Conservation (phyloP, 1,139 yeast species). For the Suhomyces wounanorum region DNA sequence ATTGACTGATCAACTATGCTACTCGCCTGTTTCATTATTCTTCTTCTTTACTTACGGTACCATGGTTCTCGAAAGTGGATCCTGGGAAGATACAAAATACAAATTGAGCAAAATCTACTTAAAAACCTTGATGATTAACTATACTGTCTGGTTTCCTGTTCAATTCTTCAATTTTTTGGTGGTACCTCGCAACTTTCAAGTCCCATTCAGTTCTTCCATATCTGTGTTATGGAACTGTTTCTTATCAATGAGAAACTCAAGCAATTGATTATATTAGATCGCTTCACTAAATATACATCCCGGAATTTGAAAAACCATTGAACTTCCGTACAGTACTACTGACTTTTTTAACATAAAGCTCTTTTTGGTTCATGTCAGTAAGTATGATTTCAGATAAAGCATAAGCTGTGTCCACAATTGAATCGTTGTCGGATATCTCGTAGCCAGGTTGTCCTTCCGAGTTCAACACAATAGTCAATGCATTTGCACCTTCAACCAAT, state of each 20-base stretch:
- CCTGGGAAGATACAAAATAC: conserved; percentile 58
- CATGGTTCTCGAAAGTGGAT: conserved; percentile 75
- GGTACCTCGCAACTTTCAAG: conserved; percentile 79
- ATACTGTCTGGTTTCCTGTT: conserved; percentile 92
- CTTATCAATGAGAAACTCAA: conserved; percentile 70
- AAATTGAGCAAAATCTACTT: conserved; percentile 70
- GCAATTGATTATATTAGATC: conserved; percentile 10
- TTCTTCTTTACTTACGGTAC: conserved; percentile 85
- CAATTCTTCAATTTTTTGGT: conserved; percentile 85
- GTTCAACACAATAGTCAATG: conserved; percentile 39
- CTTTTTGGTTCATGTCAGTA: conserved; percentile 12
- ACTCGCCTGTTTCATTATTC: conserved; percentile 82
- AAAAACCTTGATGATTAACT: conserved; percentile 76
- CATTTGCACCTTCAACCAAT: conserved; percentile 9
- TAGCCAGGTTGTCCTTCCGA: conserved; percentile 62
- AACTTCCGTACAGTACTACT: conserved; percentile 37
- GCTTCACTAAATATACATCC: conserved; percentile 37
- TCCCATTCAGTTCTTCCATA: conserved; percentile 88
- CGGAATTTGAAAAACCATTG: conserved; percentile 38
- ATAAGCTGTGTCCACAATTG: conserved; percentile 37
- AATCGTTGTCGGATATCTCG: conserved; percentile 44
- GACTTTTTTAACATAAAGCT: conserved; percentile 27
- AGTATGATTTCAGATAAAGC: conserved; percentile 22
- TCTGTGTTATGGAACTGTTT: conserved; percentile 93
- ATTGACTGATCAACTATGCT: conserved; percentile 83